phyloP scores from a whole-genome alignment of 768 basidiomycete species.

The Pluteus cervinus region DNA sequence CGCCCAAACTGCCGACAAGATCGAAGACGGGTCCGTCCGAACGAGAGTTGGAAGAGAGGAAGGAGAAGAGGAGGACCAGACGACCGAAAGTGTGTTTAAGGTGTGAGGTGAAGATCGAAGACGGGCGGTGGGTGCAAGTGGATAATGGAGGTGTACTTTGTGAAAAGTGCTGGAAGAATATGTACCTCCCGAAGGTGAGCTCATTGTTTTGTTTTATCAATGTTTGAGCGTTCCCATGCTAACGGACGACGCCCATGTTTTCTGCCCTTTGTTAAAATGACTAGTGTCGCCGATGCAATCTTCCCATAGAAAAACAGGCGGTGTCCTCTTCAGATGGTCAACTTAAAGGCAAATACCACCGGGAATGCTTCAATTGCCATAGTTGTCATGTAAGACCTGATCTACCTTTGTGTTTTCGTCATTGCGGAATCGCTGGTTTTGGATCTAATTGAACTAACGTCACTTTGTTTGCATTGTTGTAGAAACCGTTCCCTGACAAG shows the following conservation, averaged over 20 bases:
- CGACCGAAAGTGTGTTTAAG: constrained; percentile 52
- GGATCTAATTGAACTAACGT: constrained; percentile 4
- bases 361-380: constrained; percentile 85
- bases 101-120: constrained; percentile 65
- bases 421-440: constrained; percentile 3
- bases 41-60: constrained; percentile 15
- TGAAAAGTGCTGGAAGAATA: constrained; percentile 91
- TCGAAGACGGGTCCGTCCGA: constrained; percentile 43
- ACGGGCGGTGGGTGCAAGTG: constrained; percentile 78
- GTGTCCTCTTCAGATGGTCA: constrained; percentile 91
- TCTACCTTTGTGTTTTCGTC: constrained; percentile 5
- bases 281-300: constrained; percentile 82
- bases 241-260: too few species aligned
- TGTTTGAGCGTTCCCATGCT: constrained; percentile 4
- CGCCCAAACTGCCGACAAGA: constrained; percentile 51
- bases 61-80: constrained; percentile 21
- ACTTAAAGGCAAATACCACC: constrained; percentile 93
- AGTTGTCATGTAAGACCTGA: constrained; percentile 61
- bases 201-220: constrained; percentile 6
- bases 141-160: constrained; percentile 77
- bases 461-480: constrained; percentile 5
- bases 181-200: constrained; percentile 88
- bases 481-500: constrained; percentile 90
- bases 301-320: constrained; percentile 86
- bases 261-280: not conserved